Percentiles rank a stretch among this genome's conserved stretches.
phyloP scores from a whole-genome alignment of 2,329 filamentous ascomycete species.

The Exophiala mesophila region DNA sequence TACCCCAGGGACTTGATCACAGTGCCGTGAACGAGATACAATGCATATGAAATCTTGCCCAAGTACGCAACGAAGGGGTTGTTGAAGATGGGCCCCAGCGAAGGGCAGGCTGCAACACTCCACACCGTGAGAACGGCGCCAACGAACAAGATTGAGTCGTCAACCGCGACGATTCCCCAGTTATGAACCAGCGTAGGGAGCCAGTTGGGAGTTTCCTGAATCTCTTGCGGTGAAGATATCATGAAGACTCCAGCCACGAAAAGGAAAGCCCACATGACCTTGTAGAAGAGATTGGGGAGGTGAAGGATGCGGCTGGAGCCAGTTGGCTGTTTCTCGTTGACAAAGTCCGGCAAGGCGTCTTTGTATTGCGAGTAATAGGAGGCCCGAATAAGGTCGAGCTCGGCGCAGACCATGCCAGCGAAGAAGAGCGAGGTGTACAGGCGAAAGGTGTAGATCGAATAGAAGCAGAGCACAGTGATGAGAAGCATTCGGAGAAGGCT shows the following conservation, averaged over 20 bases:
- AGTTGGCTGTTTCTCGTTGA: neutral
- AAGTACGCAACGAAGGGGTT: conserved; percentile 27
- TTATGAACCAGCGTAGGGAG: conserved; percentile 3
- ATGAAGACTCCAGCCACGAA: conserved; percentile 8
- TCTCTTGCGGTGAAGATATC: conserved; percentile 14
- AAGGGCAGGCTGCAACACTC: conserved; percentile 11
- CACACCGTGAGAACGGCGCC: conserved; percentile 12
- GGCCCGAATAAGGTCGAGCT: conserved; percentile 14
- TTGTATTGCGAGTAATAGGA: conserved; percentile 7
- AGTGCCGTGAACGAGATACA: conserved; percentile 30
- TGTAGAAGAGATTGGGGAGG: conserved; percentile 3
- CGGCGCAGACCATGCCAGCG: conserved; percentile 14
- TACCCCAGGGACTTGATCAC: conserved; percentile 17
- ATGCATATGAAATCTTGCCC: conserved; percentile 31
- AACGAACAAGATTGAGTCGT: conserved; percentile 7
- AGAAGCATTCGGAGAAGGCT: neutral
- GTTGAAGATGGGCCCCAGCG: conserved; percentile 10
- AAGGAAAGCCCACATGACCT: conserved; percentile 5
- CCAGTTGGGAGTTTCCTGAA: conserved; percentile 10
- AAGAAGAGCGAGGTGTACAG: conserved; percentile 15
- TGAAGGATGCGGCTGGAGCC: conserved; percentile 2
- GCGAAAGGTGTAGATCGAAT: neutral
- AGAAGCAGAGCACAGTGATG: conserved; percentile 3
- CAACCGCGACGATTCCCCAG: conserved; percentile 7
- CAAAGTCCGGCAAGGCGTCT: neutral